A percentile compares a stretch with the other conserved stretches of the same genome.
These are phyloP conservation scores for Ceratocystis papillata DNA, from an alignment of 2,329 filamentous ascomycete genomes.

Conservation along the genomic window DNA sequence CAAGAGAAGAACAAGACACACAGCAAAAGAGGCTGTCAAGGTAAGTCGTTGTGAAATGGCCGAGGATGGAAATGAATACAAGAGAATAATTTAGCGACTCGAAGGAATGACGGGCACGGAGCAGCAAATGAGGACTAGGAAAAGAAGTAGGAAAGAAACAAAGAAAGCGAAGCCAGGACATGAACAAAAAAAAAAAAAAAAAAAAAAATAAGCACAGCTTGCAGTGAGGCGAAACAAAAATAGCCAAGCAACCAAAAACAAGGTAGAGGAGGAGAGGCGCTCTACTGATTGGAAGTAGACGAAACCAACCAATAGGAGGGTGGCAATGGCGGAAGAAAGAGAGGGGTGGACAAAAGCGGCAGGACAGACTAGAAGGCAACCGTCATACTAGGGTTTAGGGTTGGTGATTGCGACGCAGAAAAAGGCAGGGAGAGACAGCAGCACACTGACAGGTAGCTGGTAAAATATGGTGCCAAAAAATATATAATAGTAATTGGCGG, in stretches of 20 bases:
- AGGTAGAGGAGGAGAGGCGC: neutral
- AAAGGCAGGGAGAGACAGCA: neutral
- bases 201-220: neutral
- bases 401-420: neutral
- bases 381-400: too few species aligned
- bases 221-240: neutral
- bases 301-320: neutral
- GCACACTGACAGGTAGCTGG: too few species aligned
- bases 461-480: neutral
- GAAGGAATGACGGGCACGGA: conserved; percentile 3
- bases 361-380: neutral
- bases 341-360: neutral
- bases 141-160: too few species aligned
- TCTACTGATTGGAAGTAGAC: neutral
- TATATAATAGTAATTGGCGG: neutral
- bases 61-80: too few species aligned
- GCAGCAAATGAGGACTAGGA: neutral
- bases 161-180: neutral
- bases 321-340: neutral
- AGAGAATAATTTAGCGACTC: neutral
- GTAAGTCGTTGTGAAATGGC: too few species aligned
- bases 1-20: too few species aligned
- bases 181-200: neutral
- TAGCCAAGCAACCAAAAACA: conserved; percentile 1
- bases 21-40: neutral